Evolutionary conservation across 2,329 filamentous ascomycete species (phyloP), one percentile per base, ranked within the genome.

Genomic region (Fonsecaea erecta): DNA sequence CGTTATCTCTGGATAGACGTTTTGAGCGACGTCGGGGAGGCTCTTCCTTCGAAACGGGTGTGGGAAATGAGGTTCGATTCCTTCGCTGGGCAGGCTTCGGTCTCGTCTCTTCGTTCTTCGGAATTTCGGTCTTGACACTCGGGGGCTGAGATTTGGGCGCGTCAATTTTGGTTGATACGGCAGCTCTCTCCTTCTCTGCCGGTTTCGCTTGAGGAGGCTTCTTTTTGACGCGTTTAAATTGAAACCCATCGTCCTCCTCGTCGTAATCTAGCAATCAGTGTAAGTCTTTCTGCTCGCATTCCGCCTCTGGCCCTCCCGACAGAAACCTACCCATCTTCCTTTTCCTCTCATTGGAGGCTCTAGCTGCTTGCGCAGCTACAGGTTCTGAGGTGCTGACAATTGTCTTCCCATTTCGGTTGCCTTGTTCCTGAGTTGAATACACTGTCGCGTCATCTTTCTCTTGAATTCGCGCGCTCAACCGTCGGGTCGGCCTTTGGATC

Each of bases 191-290:
- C 53, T 54, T 18, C 28, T 40, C 37, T 11, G 18, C 26, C 43
- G 21, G 28, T 43, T 57, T 60, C 64, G 48, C 69, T 63, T 11
- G 70, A 11, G 37, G 84, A 78, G 89, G 92, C 66, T 83, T 82
- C 73, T 85, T 80, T 74, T 90, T 90, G 67, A 84, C 87, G 71
- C 90, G 86, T 68, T 88, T 87, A 75, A 93, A 93, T 64, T 87
- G 82, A 72, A 93, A 93, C 68, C 91, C 91, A 72, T 90, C 90
- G 79, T 91, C 88, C 73, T 90, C 85, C 76, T 93, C 90, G 72
- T 91, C 89, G 72, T 89, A 89, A 67, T 78, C 82, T 80, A 65
- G 35, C n/a, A 43, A 16, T 18, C 16, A 28, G 28, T 37, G 56
- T 66, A 24, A 68, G 60, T 34, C 26, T 9, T 18, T 26, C 3